Evolutionary conservation across 2,329 filamentous ascomycete species (phyloP).

Genomic region (Fusarium lyarnte): DNA sequence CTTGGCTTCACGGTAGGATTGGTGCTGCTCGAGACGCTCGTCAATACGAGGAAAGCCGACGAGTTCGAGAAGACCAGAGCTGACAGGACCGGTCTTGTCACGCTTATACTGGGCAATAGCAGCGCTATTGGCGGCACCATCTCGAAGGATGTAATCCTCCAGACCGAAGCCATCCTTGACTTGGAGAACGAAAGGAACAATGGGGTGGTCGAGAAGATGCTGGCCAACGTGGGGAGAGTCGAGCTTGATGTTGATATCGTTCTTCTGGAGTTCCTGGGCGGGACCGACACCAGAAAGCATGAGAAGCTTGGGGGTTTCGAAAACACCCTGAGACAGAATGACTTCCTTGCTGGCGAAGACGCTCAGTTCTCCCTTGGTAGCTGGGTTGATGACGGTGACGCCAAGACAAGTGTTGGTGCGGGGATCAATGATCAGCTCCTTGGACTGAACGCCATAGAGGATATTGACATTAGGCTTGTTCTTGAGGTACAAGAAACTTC

Average conservation of each 20-base stretch:
- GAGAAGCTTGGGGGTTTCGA: conserved; percentile 72
- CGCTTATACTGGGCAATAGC: conserved; percentile 40
- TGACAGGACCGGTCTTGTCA: conserved; percentile 51
- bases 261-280: conserved; percentile 58
- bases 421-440: conserved; percentile 61
- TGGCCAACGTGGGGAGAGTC: conserved; percentile 71
- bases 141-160: conserved; percentile 53
- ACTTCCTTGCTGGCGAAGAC: conserved; percentile 58
- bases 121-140: conserved; percentile 21
- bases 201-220: conserved; percentile 71
- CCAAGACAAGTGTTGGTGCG: conserved; percentile 50
- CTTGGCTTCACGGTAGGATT: conserved; percentile 57
- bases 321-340: conserved; percentile 62
- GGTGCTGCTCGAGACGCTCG: conserved; percentile 58
- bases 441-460: conserved; percentile 58
- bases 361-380: not conserved
- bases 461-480: conserved; percentile 66
- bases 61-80: conserved; percentile 58
- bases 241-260: conserved; percentile 63
- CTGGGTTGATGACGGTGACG: conserved; percentile 55
- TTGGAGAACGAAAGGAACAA: conserved; percentile 50
- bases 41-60: conserved; percentile 68
- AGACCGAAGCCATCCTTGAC: conserved; percentile 53
- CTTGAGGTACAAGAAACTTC: conserved; percentile 60
- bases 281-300: conserved; percentile 73